Evolutionary conservation across 257 asterid genomes (phyloP), one percentile per base, ranked within the genome.

Genomic region (Thymus quinquecostatus): DNA sequence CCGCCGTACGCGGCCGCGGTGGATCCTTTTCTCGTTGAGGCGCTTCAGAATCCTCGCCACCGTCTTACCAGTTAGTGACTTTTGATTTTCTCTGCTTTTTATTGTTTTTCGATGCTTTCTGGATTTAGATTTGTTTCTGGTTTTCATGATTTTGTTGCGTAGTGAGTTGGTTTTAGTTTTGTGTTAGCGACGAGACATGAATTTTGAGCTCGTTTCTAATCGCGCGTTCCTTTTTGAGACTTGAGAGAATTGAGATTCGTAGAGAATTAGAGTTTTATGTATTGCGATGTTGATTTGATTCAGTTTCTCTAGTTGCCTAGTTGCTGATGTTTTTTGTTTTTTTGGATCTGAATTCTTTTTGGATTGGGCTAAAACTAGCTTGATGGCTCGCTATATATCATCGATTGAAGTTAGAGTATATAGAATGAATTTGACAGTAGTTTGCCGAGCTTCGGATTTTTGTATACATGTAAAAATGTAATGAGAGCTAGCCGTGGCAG

Each of bases 21-120:
- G 76, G 97, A 89, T 73, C 88, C 96, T 8, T 87, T 92, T 71
- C 84, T 92, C 75, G 86, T 89, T 53, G 98, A 92, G 85, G 96
- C 98, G 21, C 98, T 92, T 74, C 96, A 92, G 73, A 89, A 86
- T 79, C 92, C 96, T 74, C 96, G 96, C 60, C 98, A 92, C 78
- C 96, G 98, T 51, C 69, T 92, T n/a, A 92, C 98, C 11, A 85
- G 97, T 92, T 69, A 71, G 92, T 77, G 60, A 21, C 6, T 38
- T 51, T 43, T 10, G 10, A 41, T 40, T 13, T 6, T 51, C 28
- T 6, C 14, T 65, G 41, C n/a, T 7, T 48, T 10, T 11, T 43
- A n/a, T n/a, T n/a, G n/a, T 28, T 45, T 36, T 30, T 21, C 60
- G 36, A 45, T 41, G 30, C 66, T 34, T 38, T 30, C 1, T 44